Evolutionary conservation across 331 rosid genomes (phyloP).

Genomic region (Rosa hybrid): DNA sequence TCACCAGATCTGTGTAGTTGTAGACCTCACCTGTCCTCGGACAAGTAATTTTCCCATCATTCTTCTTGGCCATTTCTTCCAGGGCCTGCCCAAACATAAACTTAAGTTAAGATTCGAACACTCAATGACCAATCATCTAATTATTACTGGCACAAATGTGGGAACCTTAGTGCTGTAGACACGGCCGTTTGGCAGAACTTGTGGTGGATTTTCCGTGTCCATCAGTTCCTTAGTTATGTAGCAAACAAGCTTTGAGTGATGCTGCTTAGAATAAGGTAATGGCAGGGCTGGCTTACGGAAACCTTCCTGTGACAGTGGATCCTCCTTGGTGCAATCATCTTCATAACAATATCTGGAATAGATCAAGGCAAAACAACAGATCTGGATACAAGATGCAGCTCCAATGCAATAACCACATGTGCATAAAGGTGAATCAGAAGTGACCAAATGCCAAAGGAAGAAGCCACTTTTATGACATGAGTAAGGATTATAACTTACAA

Average conservation of each 20-base stretch:
- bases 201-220: constrained; percentile 98
- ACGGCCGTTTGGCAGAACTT: constrained; percentile 92
- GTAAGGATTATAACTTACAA: background rate
- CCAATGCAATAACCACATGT: constrained; percentile 1
- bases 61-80: constrained; percentile 94
- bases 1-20: constrained; percentile 67
- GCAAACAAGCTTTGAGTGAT: constrained; percentile 96
- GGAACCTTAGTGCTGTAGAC: constrained; percentile 90
- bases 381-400: constrained; percentile 16
- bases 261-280: constrained; percentile 94
- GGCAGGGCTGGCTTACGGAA: constrained; percentile 81
- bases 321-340: constrained; percentile 94
- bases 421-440: constrained; percentile 24
- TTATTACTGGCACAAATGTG: constrained; percentile 7
- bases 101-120: background rate
- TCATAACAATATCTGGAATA: constrained; percentile 78
- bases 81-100: constrained; percentile 68
- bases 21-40: constrained; percentile 72
- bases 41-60: constrained; percentile 71
- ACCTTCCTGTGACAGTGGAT: constrained; percentile 87
- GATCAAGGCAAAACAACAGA: constrained; percentile 56
- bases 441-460: background rate
- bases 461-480: background rate
- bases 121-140: background rate
- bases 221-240: constrained; percentile 92